These are phyloP conservation scores for Patellifolia procumbens DNA, from an alignment of 179 eudicot genomes.

Conservation along the genomic window DNA sequence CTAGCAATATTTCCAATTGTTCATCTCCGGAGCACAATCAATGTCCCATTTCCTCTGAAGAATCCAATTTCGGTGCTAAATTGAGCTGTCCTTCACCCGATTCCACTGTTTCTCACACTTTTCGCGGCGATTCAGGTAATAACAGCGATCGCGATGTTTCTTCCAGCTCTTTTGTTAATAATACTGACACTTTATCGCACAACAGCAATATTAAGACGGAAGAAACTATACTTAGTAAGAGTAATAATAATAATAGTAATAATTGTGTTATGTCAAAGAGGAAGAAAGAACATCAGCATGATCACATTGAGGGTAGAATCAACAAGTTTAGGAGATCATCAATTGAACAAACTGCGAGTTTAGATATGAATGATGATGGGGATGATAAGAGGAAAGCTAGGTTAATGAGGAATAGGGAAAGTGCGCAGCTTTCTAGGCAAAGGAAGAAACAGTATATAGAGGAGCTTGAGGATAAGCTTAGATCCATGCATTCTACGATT, in stretches of 20 bases:
- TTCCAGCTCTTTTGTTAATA: slow-evolving; percentile 15
- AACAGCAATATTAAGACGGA: slow-evolving; percentile 49
- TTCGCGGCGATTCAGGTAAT: slow-evolving; percentile 28
- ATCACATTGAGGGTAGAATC: slow-evolving; percentile 23
- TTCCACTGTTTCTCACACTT: slow-evolving; percentile 32
- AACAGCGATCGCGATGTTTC: slow-evolving; percentile 34
- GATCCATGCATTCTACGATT: slow-evolving; percentile 71
- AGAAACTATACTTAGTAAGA: slow-evolving; percentile 14
- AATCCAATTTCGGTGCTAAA: slow-evolving; percentile 32
- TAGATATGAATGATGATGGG: slow-evolving; percentile 33
- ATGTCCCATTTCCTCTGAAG: slow-evolving; percentile 30
- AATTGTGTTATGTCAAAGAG: slow-evolving; percentile 47
- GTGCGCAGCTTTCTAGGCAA: slow-evolving; percentile 90
- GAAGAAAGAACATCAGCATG: slow-evolving; percentile 54
- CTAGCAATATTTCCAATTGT: slow-evolving; percentile 35
- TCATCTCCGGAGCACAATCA: slow-evolving; percentile 28
- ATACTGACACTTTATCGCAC: slow-evolving; percentile 11
- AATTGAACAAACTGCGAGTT: slow-evolving; percentile 20
- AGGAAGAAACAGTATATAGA: slow-evolving; percentile 91
- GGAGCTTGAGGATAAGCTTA: slow-evolving; percentile 92
- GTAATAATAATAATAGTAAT: neutral
- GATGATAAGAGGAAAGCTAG: slow-evolving; percentile 79
- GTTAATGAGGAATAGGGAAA: slow-evolving; percentile 86
- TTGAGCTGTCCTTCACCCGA: slow-evolving; percentile 42
- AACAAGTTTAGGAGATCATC: slow-evolving; percentile 47